A percentile compares a stretch with the other conserved stretches of the same genome.
phyloP scores from a whole-genome alignment of 768 basidiomycete genomes.

The Boletus subcaerulescens region DNA sequence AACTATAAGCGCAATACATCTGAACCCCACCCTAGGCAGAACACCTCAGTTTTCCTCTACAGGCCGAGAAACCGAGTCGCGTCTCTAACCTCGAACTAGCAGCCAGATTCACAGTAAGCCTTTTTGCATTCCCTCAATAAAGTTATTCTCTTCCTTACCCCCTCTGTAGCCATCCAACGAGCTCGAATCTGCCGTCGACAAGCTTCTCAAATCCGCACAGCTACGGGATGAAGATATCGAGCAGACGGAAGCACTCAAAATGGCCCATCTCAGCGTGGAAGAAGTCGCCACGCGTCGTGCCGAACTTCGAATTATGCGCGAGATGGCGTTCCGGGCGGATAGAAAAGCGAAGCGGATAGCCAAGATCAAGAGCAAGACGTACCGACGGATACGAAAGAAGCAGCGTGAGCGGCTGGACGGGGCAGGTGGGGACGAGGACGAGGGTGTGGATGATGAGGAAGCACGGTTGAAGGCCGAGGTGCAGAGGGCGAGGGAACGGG shows the following conservation, averaged over 20 bases:
- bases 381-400: conserved; percentile 55
- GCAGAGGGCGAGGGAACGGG: conserved; percentile 82
- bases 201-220: conserved; percentile 76
- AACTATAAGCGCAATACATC: neutral
- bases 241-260: conserved; percentile 77
- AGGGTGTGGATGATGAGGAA: conserved; percentile 43
- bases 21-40: conserved; percentile 58
- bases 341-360: conserved; percentile 83
- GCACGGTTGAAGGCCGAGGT: conserved; percentile 65
- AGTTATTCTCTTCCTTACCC: neutral
- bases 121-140: neutral
- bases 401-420: too few species aligned
- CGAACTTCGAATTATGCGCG: conserved; percentile 85
- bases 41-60: conserved; percentile 82
- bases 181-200: conserved; percentile 81
- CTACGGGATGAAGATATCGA: conserved; percentile 79
- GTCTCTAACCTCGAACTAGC: conserved; percentile 72
- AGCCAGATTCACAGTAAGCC: conserved; percentile 78
- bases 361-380: conserved; percentile 96
- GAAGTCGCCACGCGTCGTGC: conserved; percentile 80
- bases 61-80: conserved; percentile 52
- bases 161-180: conserved; percentile 68
- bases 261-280: conserved; percentile 79
- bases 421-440: conserved; percentile 20
- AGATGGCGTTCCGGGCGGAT: conserved; percentile 92